Evolutionary conservation across 2,329 filamentous ascomycete genomes (phyloP), one percentile per base, ranked within the genome.

Genomic region (Penicillium decumbens): DNA sequence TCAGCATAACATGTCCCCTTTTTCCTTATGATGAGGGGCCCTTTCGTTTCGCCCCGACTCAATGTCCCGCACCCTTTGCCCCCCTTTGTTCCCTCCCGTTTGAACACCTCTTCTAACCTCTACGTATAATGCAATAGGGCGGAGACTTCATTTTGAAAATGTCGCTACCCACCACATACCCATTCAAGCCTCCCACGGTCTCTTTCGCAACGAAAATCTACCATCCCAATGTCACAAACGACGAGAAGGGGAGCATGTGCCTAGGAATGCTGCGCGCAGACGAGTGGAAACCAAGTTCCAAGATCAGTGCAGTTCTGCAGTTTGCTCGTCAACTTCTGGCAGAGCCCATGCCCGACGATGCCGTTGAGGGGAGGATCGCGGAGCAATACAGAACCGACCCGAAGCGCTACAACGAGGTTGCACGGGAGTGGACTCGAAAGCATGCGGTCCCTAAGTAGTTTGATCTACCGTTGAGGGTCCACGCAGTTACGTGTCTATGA

Each of bases 191-290:
- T 20, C 90, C 90, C 13, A 76, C 80, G 52, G 79, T 95, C 60
- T 83, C 80, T 65, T 95, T 95, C 79, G 75, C 77, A 58, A 95
- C 90, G 44, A 92, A 91, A 73, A 88, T 95, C 77, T 96, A 95
- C 80, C 91, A 96, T 75, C 90, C 91, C 39, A 96, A 96, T 74
- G 82, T 96, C 51, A 89, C 86, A 65, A 93, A 95, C 78, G 90
- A 95, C 71, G 80, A 81, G 65, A 81, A 83, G 59, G 91, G 91
- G 54, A 85, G 80, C 72, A 88, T 96, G 82, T 96, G 91, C 73
- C 78, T 96, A 39, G 84, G 82, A 52, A 81, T 91, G 71, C 82
- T 96, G 60, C 89, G 91, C 67, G 71, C 85, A 27, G 89, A 95
- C 63, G 85, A 89, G 72, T 96, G 91, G 91, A 96, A 95, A 78